These are phyloP conservation scores for Camelina laxa DNA, from an alignment of 345 rosid genomes.

Conservation along the genomic window DNA sequence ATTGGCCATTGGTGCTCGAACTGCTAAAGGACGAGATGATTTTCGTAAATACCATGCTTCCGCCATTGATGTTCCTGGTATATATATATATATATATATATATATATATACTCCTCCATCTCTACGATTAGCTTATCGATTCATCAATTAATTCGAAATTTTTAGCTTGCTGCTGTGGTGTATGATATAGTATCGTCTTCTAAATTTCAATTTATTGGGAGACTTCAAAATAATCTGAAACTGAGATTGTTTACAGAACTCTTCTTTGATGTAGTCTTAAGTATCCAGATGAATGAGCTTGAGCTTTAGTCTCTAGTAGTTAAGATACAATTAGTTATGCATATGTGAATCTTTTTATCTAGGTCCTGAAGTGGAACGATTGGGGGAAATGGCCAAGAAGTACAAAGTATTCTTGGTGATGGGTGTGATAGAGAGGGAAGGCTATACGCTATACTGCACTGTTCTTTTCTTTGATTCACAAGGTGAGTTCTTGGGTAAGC, in stretches of 20 bases:
- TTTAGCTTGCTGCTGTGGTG: neutral
- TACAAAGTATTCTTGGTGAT: conserved; percentile 83
- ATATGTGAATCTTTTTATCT: conserved; percentile 6
- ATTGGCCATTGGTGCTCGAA: conserved; percentile 67
- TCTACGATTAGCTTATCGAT: neutral
- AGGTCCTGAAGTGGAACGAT: conserved; percentile 86
- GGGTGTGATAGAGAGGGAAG: conserved; percentile 96
- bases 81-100: too few species aligned
- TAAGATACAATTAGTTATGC: neutral
- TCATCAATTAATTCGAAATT: neutral
- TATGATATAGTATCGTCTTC: neutral
- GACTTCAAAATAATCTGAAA: neutral
- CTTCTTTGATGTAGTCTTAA: neutral
- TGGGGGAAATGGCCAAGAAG: conserved; percentile 88
- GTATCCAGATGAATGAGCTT: neutral
- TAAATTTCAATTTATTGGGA: neutral
- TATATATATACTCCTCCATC: neutral
- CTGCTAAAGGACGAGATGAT: conserved; percentile 82
- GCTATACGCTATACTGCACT: conserved; percentile 83
- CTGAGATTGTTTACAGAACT: neutral
- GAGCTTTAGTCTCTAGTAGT: neutral
- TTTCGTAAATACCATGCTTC: conserved; percentile 85
- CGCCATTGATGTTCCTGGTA: conserved; percentile 91
- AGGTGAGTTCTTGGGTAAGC: conserved; percentile 87
- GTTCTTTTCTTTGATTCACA: conserved; percentile 81